phyloP scores from a whole-genome alignment of 2,329 filamentous ascomycete genomes.

The Rasamsonia emersonii region DNA sequence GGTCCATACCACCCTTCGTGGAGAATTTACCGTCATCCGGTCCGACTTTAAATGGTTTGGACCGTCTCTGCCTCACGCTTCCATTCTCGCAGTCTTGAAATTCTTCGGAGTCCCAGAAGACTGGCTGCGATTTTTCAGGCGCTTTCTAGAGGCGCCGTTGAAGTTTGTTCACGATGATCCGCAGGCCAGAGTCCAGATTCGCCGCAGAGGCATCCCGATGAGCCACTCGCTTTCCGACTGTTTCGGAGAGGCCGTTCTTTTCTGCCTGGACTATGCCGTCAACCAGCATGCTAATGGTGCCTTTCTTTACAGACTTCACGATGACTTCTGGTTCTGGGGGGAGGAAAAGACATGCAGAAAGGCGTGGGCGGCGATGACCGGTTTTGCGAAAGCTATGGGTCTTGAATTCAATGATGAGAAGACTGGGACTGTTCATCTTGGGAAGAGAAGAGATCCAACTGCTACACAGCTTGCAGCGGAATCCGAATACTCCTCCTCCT shows the following conservation, averaged over 20 bases:
- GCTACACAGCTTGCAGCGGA: conserved; percentile 4
- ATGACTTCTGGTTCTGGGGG: conserved; percentile 62
- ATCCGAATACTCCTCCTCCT: too few relatives aligned
- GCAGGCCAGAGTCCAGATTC: conserved; percentile 32
- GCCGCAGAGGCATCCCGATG: conserved; percentile 52
- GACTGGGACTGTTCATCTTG: conserved; percentile 44
- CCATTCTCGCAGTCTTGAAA: conserved; percentile 48
- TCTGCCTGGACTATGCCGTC: conserved; percentile 57
- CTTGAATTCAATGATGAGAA: conserved; percentile 51
- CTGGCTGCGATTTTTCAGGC: conserved; percentile 53
- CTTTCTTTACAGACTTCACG: conserved; percentile 54
- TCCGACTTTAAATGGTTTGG: conserved; percentile 54
- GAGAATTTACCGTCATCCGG: conserved; percentile 46
- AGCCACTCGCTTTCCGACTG: conserved; percentile 52
- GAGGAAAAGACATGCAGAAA: conserved; percentile 44
- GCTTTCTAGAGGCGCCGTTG: conserved; percentile 52
- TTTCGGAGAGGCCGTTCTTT: conserved; percentile 53
- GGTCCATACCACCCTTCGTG: conserved; percentile 40
- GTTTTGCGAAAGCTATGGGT: conserved; percentile 49
- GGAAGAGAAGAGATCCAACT: conserved; percentile 11
- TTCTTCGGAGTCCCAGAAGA: conserved; percentile 50
- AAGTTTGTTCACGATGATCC: conserved; percentile 49
- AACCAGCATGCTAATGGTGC: conserved; percentile 49
- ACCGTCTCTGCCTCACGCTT: conserved; percentile 50
- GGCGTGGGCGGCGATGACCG: conserved; percentile 51